Conservation (phyloP, 1,284 basidiomycete species). For the Tetrapyrgos nigripes region DNA sequence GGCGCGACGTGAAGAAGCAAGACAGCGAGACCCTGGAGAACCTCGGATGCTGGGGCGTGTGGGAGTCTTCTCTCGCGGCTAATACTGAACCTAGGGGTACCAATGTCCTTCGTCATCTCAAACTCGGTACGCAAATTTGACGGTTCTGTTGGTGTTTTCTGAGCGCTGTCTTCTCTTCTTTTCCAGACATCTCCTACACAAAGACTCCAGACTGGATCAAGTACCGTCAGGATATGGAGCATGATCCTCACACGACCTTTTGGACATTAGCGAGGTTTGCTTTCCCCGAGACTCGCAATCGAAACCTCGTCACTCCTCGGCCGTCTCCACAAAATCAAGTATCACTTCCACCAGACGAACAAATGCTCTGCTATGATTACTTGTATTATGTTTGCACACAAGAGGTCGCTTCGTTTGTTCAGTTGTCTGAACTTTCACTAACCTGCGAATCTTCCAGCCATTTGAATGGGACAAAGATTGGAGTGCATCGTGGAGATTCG, state of each 20-base stretch:
- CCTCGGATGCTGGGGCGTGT: conserved; percentile 75
- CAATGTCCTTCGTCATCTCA: conserved; percentile 47
- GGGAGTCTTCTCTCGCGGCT: conserved; percentile 56
- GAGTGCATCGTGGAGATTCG: conserved; percentile 54
- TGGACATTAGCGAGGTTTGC: conserved; percentile 52
- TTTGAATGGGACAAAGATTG: conserved; percentile 53
- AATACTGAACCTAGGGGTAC: conserved; percentile 55
- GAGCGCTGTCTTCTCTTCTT: neutral
- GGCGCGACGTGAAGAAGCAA: conserved; percentile 57
- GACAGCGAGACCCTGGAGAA: conserved; percentile 52
- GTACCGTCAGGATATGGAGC: conserved; percentile 39
- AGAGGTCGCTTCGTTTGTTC: conserved; percentile 18
- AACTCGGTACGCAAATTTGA: conserved; percentile 51
- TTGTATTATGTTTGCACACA: conserved; percentile 52
- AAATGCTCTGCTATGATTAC: conserved; percentile 60
- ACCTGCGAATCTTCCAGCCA: conserved; percentile 29
- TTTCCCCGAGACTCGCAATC: conserved; percentile 47
- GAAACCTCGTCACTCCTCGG: conserved; percentile 37
- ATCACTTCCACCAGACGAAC: conserved; percentile 53
- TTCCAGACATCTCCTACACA: conserved; percentile 57
- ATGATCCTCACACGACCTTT: conserved; percentile 52
- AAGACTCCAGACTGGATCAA: conserved; percentile 50
- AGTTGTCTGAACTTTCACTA: neutral
- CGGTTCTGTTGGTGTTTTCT: neutral
- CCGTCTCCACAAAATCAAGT: conserved; percentile 42